Evolutionary conservation across 352 stramenopile genomes (phyloP).

Genomic region (Phytophthora hibernalis): DNA sequence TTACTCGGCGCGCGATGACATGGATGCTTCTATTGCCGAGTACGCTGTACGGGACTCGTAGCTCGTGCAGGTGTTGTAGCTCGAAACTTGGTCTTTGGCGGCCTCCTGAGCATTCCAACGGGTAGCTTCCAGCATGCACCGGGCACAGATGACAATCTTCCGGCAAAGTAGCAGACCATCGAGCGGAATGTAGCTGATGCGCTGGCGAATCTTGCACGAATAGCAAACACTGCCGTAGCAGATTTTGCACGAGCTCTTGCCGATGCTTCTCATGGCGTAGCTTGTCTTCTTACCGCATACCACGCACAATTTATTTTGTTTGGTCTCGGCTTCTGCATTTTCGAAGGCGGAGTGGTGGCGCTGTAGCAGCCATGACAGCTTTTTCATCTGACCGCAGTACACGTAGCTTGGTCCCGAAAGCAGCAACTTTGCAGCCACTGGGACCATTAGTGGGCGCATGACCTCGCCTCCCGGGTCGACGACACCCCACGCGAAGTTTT

Average conservation of each 20-base stretch:
- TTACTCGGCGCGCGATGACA: conserved; percentile 20
- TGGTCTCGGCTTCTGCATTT: not conserved
- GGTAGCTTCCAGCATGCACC: conserved; percentile 44
- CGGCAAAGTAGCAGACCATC: conserved; percentile 40
- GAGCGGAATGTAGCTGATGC: conserved; percentile 44
- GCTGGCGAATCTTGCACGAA: conserved; percentile 48
- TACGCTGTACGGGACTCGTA: conserved; percentile 15
- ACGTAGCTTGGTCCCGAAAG: conserved; percentile 43
- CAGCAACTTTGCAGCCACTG: conserved; percentile 34
- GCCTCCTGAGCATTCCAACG: conserved; percentile 39
- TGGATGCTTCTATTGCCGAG: conserved; percentile 27
- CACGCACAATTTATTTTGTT: conserved; percentile 19
- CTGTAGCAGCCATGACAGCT: conserved; percentile 52
- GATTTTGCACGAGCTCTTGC: conserved; percentile 39
- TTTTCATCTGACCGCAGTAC: conserved; percentile 64
- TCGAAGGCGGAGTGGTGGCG: conserved; percentile 1
- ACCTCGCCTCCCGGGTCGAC: conserved; percentile 40
- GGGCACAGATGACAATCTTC: conserved; percentile 44
- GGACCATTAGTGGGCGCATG: conserved; percentile 34
- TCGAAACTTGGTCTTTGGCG: conserved; percentile 24
- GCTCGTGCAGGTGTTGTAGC: not conserved
- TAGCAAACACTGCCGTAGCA: conserved; percentile 45
- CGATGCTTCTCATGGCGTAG: conserved; percentile 26
- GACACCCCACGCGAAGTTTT: conserved; percentile 42
- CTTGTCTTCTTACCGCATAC: conserved; percentile 40